Percentiles rank a stretch among this genome's conserved stretches.
Conservation (phyloP, 129 eudicot species). For the Daucus carota region DH1_v3.0 NC_030381.2:21886501-21887000, state of each 20-base stretch:
- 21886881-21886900: slow-evolving; percentile 66
- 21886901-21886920: slow-evolving; percentile 46
- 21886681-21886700: background rate
- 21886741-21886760: background rate
- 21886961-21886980: slow-evolving; percentile 52
- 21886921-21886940: slow-evolving; percentile 55
- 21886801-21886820: background rate
- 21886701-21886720: background rate
- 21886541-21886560: background rate
- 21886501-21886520: background rate
- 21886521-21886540: background rate
- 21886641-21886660: background rate
- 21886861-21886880: slow-evolving; percentile 66
- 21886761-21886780: background rate
- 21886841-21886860: slow-evolving; percentile 1
- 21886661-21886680: background rate
- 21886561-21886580: background rate
- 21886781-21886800: background rate
- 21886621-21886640: background rate
- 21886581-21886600: background rate
- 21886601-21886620: background rate
- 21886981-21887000: slow-evolving; percentile 71
- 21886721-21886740: background rate
- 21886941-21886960: slow-evolving; percentile 82
- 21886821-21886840: background rate